Conservation (phyloP, 352 stramenopile species). For the Phytophthora pini region DNA sequence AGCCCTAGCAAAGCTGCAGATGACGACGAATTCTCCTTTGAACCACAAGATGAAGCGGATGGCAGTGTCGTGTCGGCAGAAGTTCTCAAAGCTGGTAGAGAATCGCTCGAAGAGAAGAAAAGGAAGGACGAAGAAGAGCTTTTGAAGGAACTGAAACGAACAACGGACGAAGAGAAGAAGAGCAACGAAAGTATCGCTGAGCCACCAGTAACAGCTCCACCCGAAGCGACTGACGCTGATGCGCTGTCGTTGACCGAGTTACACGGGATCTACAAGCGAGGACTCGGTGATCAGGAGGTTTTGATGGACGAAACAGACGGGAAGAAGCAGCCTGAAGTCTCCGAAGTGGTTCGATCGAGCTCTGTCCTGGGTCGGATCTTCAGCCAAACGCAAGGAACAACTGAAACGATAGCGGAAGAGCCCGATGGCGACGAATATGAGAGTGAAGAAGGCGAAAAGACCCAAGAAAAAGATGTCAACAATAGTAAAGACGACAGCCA, state of each 20-base stretch:
- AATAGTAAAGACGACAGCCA: constrained; percentile 12
- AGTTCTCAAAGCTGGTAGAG: constrained; percentile 25
- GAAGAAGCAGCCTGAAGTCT: constrained; percentile 9
- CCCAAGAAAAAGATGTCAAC: constrained; percentile 4
- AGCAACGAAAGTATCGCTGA: constrained; percentile 20
- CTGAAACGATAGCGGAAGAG: constrained; percentile 54
- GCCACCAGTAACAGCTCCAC: background rate
- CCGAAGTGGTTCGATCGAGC: constrained; percentile 14
- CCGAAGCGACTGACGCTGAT: constrained; percentile 12
- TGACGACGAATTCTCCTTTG: constrained; percentile 57
- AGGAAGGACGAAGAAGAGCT: constrained; percentile 46
- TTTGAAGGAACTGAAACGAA: constrained; percentile 49
- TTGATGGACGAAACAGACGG: constrained; percentile 49
- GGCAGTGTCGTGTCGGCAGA: constrained; percentile 21
- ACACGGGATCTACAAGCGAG: constrained; percentile 84
- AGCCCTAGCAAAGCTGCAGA: constrained; percentile 13
- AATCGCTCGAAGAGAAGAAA: constrained; percentile 34
- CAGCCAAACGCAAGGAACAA: constrained; percentile 40
- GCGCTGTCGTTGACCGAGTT: constrained; percentile 68
- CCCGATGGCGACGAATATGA: constrained; percentile 36
- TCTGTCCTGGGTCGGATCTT: constrained; percentile 59
- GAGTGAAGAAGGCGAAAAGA: constrained; percentile 15
- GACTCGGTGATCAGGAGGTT: constrained; percentile 75
- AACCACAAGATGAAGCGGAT: constrained; percentile 6
- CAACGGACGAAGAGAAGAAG: constrained; percentile 49